phyloP scores from a whole-genome alignment of 2,329 filamentous ascomycete species.

The Sclerotinia glacialis region DNA sequence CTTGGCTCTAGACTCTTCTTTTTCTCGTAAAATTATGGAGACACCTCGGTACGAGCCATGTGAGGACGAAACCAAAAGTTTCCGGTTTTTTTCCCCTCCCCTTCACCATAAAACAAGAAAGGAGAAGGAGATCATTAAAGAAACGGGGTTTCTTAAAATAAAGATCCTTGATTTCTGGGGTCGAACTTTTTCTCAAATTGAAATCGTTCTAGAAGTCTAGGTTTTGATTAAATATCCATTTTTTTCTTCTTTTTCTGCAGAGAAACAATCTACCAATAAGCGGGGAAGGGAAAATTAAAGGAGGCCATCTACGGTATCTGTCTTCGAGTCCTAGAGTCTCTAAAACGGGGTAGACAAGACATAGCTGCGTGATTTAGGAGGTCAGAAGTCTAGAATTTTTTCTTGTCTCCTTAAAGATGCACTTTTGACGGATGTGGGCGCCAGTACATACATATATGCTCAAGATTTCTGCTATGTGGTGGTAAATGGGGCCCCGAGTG shows the following conservation, averaged over 20 bases:
- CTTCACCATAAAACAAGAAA: conserved; percentile 7
- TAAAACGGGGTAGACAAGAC: neutral
- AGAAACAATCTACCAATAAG: neutral
- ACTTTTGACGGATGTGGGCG: neutral
- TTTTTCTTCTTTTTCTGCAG: too few relatives aligned
- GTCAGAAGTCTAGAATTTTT: neutral
- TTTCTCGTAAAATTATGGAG: neutral
- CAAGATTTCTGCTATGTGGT: neutral
- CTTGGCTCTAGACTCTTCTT: neutral
- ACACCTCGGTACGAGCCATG: neutral
- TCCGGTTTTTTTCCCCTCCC: neutral
- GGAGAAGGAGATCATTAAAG: neutral
- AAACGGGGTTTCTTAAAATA: neutral
- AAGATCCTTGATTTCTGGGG: neutral
- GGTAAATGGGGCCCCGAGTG: neutral
- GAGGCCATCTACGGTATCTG: neutral
- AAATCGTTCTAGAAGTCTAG: conserved; percentile 3
- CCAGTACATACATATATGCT: neutral
- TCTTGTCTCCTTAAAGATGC: neutral
- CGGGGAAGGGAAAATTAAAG: neutral
- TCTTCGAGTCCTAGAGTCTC: neutral
- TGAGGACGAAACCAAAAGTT: neutral
- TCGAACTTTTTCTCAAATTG: neutral
- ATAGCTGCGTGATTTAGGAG: neutral
- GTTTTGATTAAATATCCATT: neutral